A percentile compares a stretch with the other conserved stretches of the same genome.
Evolutionary conservation across 2,329 filamentous ascomycete species (phyloP).

Genomic region (Aspergillus tubingensis): DNA sequence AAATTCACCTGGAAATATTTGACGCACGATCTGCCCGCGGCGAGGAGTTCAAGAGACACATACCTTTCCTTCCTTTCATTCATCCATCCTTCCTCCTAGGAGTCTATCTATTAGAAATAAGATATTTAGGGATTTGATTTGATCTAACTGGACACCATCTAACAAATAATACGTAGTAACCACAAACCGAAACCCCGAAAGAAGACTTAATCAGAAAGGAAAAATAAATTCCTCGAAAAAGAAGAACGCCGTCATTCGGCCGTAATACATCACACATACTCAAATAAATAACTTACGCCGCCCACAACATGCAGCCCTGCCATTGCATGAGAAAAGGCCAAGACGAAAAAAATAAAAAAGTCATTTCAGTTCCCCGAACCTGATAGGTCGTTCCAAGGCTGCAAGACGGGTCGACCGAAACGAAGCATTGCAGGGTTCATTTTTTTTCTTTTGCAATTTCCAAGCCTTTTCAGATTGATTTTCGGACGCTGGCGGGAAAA

Average conservation of each 20-base stretch:
- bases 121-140: too few relatives aligned
- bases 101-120: too few relatives aligned
- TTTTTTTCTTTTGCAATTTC: not conserved
- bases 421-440: constrained; percentile 21
- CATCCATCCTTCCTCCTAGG: not conserved
- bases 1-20: not conserved
- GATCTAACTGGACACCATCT: too few relatives aligned
- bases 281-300: not conserved
- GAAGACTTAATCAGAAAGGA: not conserved
- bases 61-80: too few relatives aligned
- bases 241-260: not conserved
- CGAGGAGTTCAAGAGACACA: not conserved
- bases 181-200: too few relatives aligned
- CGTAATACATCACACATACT: not conserved
- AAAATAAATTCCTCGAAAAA: not conserved
- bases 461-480: too few relatives aligned
- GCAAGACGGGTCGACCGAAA: constrained; percentile 19
- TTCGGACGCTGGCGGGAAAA: constrained; percentile 14
- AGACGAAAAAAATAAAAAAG: too few relatives aligned
- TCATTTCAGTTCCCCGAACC: constrained; percentile 8
- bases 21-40: not conserved
- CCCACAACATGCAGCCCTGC: constrained; percentile 19
- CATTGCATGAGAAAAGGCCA: constrained; percentile 17
- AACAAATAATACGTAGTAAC: too few relatives aligned
- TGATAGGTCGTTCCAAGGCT: constrained; percentile 20